A percentile compares a stretch with the other conserved stretches of the same genome.
Conservation (phyloP, 2,329 filamentous ascomycete genomes). For the Aspergillus bombycis region DNA sequence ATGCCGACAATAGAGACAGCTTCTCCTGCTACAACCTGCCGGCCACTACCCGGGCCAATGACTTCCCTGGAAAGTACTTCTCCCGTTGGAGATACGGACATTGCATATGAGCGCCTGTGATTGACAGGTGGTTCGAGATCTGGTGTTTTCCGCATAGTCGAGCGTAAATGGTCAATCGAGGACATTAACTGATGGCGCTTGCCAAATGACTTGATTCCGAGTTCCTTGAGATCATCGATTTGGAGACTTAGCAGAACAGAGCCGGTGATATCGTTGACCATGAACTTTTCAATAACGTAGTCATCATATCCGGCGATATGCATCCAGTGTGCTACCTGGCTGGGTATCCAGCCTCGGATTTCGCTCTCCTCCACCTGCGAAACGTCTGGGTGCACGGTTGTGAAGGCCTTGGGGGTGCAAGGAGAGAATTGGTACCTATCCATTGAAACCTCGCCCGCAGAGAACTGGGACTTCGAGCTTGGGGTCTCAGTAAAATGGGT, state of each 20-base stretch:
- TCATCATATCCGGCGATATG: slow-evolving; percentile 75
- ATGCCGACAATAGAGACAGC: slow-evolving; percentile 91
- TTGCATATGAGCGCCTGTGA: slow-evolving; percentile 30
- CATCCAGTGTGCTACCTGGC: slow-evolving; percentile 64
- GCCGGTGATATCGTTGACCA: slow-evolving; percentile 90
- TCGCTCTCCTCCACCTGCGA: slow-evolving; percentile 34
- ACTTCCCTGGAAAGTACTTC: background rate
- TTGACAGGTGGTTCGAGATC: background rate
- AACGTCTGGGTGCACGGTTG: slow-evolving; percentile 29
- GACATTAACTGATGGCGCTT: slow-evolving; percentile 60
- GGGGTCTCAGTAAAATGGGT: slow-evolving; percentile 48
- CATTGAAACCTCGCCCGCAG: slow-evolving; percentile 30
- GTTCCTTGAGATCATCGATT: slow-evolving; percentile 74
- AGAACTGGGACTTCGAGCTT: slow-evolving; percentile 31
- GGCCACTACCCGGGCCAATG: slow-evolving; percentile 30
- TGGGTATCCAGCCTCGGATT: slow-evolving; percentile 36
- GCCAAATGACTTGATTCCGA: slow-evolving; percentile 62
- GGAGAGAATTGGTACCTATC: slow-evolving; percentile 18
- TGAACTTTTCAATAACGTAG: slow-evolving; percentile 78
- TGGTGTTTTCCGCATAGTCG: slow-evolving; percentile 29
- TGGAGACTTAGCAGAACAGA: slow-evolving; percentile 86
- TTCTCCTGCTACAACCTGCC: slow-evolving; percentile 72
- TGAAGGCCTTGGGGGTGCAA: slow-evolving; percentile 60
- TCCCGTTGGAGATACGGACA: slow-evolving; percentile 15
- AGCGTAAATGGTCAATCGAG: background rate